Conservation (phyloP, 768 basidiomycete species). For the Hortiboletus campestris region DNA sequence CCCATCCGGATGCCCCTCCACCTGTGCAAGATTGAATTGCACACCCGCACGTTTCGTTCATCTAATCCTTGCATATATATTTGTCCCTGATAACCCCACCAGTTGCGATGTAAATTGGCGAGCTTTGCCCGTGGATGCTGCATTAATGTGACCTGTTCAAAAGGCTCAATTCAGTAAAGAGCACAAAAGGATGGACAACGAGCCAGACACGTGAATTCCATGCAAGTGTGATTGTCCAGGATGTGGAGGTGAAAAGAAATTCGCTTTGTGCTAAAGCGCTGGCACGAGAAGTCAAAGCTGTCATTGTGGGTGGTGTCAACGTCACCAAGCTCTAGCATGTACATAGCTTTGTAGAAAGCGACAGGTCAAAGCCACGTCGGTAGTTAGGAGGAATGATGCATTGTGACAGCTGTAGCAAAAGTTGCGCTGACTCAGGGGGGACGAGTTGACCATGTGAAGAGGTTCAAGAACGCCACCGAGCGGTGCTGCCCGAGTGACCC, state of each 20-base stretch:
- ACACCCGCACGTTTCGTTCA: conserved; percentile 3
- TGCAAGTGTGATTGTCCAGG: background rate
- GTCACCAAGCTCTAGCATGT: background rate
- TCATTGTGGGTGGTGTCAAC: background rate
- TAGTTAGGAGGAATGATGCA: background rate
- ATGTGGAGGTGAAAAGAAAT: background rate
- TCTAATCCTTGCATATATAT: background rate
- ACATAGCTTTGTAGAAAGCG: background rate
- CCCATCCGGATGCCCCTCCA: conserved; percentile 3
- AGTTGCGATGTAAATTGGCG: too few relatives aligned
- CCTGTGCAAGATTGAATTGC: conserved; percentile 10
- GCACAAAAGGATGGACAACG: background rate
- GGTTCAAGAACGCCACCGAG: background rate
- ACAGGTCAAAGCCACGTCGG: background rate
- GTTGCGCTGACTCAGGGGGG: too few relatives aligned
- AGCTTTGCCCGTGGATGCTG: background rate
- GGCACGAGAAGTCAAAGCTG: background rate
- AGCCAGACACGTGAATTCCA: background rate
- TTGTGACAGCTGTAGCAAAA: background rate
- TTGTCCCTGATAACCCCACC: background rate
- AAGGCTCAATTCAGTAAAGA: conserved; percentile 6
- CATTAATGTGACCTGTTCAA: background rate
- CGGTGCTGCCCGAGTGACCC: conserved; percentile 5
- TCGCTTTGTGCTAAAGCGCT: background rate
- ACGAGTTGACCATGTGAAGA: background rate